Percentiles rank a stretch among this genome's conserved stretches.
Conservation (phyloP, 129 eudicot species). For the Arctium minus region DNA sequence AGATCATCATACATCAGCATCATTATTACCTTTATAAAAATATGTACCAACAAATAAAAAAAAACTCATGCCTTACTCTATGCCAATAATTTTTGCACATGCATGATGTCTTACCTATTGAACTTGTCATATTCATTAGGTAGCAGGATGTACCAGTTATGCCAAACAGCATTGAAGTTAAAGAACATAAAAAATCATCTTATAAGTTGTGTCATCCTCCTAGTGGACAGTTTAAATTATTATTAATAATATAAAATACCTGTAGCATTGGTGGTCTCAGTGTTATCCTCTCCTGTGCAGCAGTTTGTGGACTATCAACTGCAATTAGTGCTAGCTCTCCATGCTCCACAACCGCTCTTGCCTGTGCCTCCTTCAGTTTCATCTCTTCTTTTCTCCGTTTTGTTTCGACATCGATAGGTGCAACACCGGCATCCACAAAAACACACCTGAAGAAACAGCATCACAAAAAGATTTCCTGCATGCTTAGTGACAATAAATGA, state of each 20-base stretch:
- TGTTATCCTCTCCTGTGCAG: constrained; percentile 70
- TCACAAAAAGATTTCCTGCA: constrained; percentile 2
- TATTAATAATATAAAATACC: constrained; percentile 29
- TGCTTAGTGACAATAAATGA: neutral
- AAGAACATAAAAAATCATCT: neutral
- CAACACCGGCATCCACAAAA: constrained; percentile 97
- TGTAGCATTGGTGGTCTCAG: constrained; percentile 94
- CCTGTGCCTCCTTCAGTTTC: constrained; percentile 72
- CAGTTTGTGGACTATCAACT: constrained; percentile 74
- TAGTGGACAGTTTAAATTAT: neutral
- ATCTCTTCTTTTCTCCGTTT: constrained; percentile 83
- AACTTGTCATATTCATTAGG: neutral
- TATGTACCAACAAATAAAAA: neutral
- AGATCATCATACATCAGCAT: neutral
- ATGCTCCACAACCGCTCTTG: constrained; percentile 85
- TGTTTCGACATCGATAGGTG: constrained; percentile 86
- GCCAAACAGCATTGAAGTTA: neutral
- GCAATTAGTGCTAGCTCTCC: constrained; percentile 93
- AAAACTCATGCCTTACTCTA: neutral
- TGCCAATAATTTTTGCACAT: neutral
- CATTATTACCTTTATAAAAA: neutral
- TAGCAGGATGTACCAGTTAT: neutral
- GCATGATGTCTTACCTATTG: constrained; percentile 4
- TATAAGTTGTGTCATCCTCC: constrained; percentile 10
- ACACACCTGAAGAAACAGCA: constrained; percentile 56